phyloP scores from a whole-genome alignment of 768 basidiomycete species.

The Phallus indusiatus region DNA sequence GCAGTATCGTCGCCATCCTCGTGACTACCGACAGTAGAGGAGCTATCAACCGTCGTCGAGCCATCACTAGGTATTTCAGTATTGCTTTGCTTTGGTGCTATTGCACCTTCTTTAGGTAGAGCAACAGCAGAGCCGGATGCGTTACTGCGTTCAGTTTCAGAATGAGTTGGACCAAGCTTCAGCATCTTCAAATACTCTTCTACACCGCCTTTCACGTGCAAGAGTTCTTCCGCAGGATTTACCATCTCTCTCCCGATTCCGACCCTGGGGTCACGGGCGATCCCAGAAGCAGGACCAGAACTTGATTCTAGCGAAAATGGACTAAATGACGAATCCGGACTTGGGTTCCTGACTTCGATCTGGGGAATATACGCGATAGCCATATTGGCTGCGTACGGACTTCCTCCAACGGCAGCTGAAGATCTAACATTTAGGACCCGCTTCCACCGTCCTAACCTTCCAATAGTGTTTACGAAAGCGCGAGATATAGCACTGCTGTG shows the following conservation, averaged over 20 bases:
- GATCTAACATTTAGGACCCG: conserved; percentile 41
- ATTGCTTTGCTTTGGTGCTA: background rate
- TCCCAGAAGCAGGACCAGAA: background rate
- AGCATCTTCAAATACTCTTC: conserved; percentile 58
- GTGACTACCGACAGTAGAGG: background rate
- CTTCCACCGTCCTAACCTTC: conserved; percentile 73
- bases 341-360: background rate
- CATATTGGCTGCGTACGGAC: too few relatives aligned
- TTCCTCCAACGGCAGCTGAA: background rate
- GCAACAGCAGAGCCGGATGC: background rate
- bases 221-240: conserved; percentile 48
- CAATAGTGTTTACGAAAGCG: conserved; percentile 73
- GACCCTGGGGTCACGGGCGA: conserved; percentile 47
- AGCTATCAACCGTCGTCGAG: too few relatives aligned
- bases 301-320: background rate
- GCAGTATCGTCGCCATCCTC: background rate
- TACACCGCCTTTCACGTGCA: conserved; percentile 52
- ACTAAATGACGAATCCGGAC: background rate
- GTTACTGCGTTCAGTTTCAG: conserved; percentile 6
- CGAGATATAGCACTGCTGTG: conserved; percentile 62
- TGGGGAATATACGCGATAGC: background rate
- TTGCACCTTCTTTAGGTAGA: background rate
- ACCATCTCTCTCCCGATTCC: conserved; percentile 27
- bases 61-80: background rate
- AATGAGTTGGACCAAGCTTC: conserved; percentile 22